These are phyloP conservation scores for Scopulariopsis brevicaulis DNA, from an alignment of 2,329 filamentous ascomycete species.

Conservation along the genomic window DNA sequence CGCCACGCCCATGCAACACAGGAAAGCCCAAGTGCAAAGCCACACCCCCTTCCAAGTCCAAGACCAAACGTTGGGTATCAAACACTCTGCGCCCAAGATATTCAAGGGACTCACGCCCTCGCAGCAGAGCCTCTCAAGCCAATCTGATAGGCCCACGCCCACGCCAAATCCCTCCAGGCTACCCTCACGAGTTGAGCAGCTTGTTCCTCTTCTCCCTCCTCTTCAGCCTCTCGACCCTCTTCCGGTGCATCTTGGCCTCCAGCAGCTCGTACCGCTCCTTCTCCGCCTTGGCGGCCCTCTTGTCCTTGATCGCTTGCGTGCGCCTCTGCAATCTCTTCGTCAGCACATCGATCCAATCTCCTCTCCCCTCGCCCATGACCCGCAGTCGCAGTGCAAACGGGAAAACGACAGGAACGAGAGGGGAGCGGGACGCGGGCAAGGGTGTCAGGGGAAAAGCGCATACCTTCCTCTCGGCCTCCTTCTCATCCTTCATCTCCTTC, in stretches of 20 bases:
- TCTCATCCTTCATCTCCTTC: constrained; percentile 92
- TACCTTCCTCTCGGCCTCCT: constrained; percentile 79
- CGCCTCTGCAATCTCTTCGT: constrained; percentile 42
- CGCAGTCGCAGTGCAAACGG: background rate
- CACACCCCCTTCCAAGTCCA: background rate
- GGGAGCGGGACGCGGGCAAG: background rate
- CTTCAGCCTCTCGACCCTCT: constrained; percentile 86
- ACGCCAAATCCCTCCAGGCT: background rate
- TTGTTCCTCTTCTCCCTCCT: constrained; percentile 95
- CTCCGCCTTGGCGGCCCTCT: constrained; percentile 80
- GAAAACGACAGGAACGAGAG: background rate
- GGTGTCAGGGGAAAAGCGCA: constrained; percentile 11
- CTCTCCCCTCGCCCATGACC: background rate
- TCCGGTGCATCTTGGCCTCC: constrained; percentile 96
- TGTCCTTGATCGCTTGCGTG: constrained; percentile 73
- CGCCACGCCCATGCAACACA: no score
- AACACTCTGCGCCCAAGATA: background rate
- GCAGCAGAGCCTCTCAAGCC: background rate
- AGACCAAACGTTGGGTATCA: background rate
- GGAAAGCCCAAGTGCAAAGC: no score
- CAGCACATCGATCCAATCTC: background rate
- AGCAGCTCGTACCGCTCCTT: constrained; percentile 86
- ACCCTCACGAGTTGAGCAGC: constrained; percentile 52
- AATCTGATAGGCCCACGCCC: background rate
- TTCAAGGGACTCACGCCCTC: background rate